Conservation (phyloP, 768 basidiomycete genomes). For the Strobilomyces dryophilus region DNA sequence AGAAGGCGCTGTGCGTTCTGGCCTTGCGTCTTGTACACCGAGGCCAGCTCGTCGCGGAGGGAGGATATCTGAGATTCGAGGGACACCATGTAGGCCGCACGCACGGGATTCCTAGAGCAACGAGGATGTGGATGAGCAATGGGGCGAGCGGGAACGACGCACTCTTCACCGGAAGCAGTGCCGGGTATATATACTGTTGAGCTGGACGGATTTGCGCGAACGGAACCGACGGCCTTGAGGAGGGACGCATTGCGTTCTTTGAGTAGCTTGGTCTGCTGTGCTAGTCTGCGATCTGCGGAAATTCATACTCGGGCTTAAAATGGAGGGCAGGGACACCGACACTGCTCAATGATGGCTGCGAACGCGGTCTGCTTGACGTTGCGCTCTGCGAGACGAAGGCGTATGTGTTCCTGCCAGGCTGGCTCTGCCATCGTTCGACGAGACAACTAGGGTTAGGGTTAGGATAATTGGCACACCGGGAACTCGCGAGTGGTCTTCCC, state of each 20-base stretch:
- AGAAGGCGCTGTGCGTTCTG: constrained; percentile 93
- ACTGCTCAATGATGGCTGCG: constrained; percentile 87
- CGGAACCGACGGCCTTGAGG: constrained; percentile 76
- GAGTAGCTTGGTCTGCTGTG: constrained; percentile 86
- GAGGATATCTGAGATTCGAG: constrained; percentile 93
- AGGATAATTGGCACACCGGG: constrained; percentile 9
- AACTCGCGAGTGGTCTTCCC: constrained; percentile 22
- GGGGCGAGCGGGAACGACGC: constrained; percentile 22
- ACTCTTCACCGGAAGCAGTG: constrained; percentile 64
- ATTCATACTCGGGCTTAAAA: constrained; percentile 4
- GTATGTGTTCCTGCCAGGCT: constrained; percentile 78
- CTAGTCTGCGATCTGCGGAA: constrained; percentile 77
- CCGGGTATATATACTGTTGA: constrained; percentile 60
- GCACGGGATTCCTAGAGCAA: constrained; percentile 67
- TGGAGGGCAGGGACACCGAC: constrained; percentile 43
- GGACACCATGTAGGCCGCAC: constrained; percentile 84
- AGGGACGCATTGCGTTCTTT: constrained; percentile 91
- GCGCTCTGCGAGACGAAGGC: constrained; percentile 75
- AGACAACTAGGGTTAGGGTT: constrained; percentile 26
- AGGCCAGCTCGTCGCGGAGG: constrained; percentile 87
- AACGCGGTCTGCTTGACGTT: constrained; percentile 80
- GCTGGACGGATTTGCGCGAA: constrained; percentile 56
- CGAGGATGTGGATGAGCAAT: background rate
- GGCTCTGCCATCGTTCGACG: constrained; percentile 66
- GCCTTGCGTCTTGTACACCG: constrained; percentile 93